Percentiles rank a stretch among this genome's conserved stretches.
phyloP scores from a whole-genome alignment of 1,284 basidiomycete species.

The Leccinum fuscescens region DNA sequence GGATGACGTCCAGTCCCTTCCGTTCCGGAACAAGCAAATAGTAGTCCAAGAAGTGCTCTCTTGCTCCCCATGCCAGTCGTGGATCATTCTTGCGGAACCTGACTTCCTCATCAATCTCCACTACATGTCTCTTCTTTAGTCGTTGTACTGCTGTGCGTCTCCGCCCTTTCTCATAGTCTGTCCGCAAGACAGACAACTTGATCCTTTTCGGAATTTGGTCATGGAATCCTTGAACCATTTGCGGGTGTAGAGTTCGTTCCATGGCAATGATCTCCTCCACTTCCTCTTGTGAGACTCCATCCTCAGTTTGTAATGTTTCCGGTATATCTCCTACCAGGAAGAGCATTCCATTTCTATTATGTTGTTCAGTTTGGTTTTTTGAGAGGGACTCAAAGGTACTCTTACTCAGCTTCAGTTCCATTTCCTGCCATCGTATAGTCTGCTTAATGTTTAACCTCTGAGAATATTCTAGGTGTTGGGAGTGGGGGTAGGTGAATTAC shows the following conservation, averaged over 20 bases:
- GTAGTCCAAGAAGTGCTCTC: constrained; percentile 1
- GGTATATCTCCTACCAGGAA: background rate
- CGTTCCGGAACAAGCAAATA: background rate
- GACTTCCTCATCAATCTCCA: background rate
- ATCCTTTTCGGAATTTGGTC: background rate
- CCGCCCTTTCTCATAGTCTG: background rate
- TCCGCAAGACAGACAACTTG: background rate
- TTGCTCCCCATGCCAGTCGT: background rate
- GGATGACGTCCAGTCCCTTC: background rate
- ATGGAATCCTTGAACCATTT: no score
- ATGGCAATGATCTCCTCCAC: background rate
- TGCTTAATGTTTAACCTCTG: no score
- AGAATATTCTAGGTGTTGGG: no score
- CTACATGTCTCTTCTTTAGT: background rate
- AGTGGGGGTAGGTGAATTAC: no score
- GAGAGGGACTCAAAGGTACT: no score
- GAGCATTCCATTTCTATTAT: background rate
- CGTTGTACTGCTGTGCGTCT: background rate
- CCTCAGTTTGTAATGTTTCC: background rate
- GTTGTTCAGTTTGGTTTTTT: background rate
- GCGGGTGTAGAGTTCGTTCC: no score
- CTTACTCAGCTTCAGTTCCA: no score
- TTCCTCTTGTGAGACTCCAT: background rate
- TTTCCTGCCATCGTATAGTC: no score
- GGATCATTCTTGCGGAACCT: background rate